Evolutionary conservation across 2,329 filamentous ascomycete genomes (phyloP).

Genomic region (Neurospora sp.): DNA sequence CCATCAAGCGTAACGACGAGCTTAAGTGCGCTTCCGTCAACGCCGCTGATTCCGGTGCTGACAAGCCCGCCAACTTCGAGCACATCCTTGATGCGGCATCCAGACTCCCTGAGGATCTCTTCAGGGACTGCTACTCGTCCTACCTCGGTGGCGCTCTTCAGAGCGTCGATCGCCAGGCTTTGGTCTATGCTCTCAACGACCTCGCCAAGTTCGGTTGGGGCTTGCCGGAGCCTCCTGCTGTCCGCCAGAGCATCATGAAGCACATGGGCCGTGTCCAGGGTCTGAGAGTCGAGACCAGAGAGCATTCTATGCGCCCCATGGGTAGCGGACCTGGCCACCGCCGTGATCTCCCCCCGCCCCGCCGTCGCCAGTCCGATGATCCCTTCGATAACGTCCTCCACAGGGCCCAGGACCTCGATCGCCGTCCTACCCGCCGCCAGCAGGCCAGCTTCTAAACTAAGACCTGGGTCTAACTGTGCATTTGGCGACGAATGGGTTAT

Average conservation of each 20-base stretch:
- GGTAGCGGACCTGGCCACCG: constrained; percentile 3
- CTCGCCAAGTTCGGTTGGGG: constrained; percentile 43
- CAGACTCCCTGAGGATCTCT: constrained; percentile 28
- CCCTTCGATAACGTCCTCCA: background rate
- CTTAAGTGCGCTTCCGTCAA: constrained; percentile 44
- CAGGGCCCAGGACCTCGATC: background rate
- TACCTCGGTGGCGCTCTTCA: constrained; percentile 40
- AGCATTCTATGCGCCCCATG: background rate
- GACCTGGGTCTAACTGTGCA: background rate
- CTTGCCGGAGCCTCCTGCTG: constrained; percentile 35
- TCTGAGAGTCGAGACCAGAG: constrained; percentile 24
- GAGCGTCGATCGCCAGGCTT: constrained; percentile 25
- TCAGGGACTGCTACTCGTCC: constrained; percentile 43
- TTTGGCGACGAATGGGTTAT: background rate
- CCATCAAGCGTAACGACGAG: constrained; percentile 44
- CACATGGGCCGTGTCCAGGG: constrained; percentile 23
- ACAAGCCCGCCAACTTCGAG: constrained; percentile 33
- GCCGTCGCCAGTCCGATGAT: background rate
- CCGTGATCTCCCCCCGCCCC: background rate
- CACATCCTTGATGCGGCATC: constrained; percentile 33
- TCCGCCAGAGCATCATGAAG: constrained; percentile 18
- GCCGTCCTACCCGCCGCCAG: background rate
- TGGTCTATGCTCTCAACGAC: constrained; percentile 43
- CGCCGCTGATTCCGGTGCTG: constrained; percentile 36
- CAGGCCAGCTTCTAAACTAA: background rate